Evolutionary conservation across 2,329 filamentous ascomycete species (phyloP).

Genomic region (Rutstroemia sp.): DNA sequence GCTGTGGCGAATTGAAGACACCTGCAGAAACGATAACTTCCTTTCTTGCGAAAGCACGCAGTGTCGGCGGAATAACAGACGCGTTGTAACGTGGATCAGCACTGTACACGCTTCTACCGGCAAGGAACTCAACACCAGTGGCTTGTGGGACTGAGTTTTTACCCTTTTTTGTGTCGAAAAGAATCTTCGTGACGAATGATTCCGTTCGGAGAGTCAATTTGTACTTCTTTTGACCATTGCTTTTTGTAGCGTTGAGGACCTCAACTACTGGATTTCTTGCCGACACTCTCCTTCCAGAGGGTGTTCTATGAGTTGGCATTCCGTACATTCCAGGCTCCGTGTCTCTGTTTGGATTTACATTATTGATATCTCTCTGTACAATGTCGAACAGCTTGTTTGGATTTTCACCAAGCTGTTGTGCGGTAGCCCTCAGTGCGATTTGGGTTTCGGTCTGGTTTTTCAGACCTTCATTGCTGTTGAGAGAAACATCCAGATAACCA

Average conservation of each 20-base stretch:
- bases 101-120: slow-evolving; percentile 30
- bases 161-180: slow-evolving; percentile 28
- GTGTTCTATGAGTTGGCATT: not conserved
- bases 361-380: not conserved
- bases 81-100: slow-evolving; percentile 8
- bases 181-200: slow-evolving; percentile 34
- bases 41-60: slow-evolving; percentile 9
- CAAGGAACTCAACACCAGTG: slow-evolving; percentile 36
- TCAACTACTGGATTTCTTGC: not conserved
- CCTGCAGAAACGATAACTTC: slow-evolving; percentile 42
- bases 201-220: slow-evolving; percentile 17
- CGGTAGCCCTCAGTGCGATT: not conserved
- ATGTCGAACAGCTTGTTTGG: not conserved
- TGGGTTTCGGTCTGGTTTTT: not conserved
- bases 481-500: slow-evolving; percentile 24
- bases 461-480: not conserved
- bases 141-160: slow-evolving; percentile 27
- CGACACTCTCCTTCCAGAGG: not conserved
- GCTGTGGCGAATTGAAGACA: slow-evolving; percentile 37
- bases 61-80: slow-evolving; percentile 11
- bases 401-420: not conserved
- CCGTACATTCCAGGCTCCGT: not conserved
- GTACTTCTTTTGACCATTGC: slow-evolving; percentile 15
- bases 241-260: not conserved
- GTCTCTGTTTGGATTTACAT: not conserved